phyloP scores from a whole-genome alignment of 139 green algal genomes.

The Eudorina sp. region DNA sequence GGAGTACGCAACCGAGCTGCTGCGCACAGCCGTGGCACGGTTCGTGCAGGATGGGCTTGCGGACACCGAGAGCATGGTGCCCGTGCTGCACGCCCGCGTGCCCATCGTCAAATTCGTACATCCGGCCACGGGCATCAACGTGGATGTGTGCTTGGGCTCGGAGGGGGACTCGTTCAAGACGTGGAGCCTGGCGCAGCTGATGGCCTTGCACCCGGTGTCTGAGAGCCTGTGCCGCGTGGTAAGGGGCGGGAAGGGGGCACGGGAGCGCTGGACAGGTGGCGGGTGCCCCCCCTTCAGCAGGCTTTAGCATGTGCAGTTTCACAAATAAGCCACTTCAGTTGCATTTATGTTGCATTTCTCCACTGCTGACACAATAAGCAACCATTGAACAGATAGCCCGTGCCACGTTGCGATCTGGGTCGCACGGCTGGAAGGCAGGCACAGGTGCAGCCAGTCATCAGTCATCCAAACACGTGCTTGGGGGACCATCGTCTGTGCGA shows the following conservation, averaged over 20 bases:
- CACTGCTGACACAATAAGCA: too few relatives aligned
- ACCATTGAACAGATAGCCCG: too few relatives aligned
- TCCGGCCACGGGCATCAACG: neutral
- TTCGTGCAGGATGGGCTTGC: neutral
- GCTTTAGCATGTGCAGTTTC: too few relatives aligned
- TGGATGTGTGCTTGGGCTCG: conserved; percentile 69
- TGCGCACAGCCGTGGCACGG: neutral
- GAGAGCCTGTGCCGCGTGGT: conserved; percentile 47
- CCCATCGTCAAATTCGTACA: conserved; percentile 82
- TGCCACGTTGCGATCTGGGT: too few relatives aligned
- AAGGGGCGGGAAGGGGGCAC: neutral
- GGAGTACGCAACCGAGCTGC: neutral
- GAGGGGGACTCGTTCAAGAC: conserved; percentile 66
- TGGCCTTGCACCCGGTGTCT: conserved; percentile 48
- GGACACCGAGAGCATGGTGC: conserved; percentile 5
- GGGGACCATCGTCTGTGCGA: too few relatives aligned
- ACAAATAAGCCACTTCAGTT: too few relatives aligned
- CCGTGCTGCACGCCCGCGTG: conserved; percentile 72
- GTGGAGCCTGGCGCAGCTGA: conserved; percentile 38
- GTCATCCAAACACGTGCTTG: too few relatives aligned
- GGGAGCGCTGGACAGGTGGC: too few relatives aligned
- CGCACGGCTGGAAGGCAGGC: too few relatives aligned
- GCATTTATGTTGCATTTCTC: too few relatives aligned
- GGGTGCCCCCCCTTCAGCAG: too few relatives aligned
- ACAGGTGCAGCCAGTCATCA: too few relatives aligned